A percentile compares a stretch with the other conserved stretches of the same genome.
Evolutionary conservation across 1,284 basidiomycete genomes (phyloP).

Genomic region (Ganoderma meredithae): DNA sequence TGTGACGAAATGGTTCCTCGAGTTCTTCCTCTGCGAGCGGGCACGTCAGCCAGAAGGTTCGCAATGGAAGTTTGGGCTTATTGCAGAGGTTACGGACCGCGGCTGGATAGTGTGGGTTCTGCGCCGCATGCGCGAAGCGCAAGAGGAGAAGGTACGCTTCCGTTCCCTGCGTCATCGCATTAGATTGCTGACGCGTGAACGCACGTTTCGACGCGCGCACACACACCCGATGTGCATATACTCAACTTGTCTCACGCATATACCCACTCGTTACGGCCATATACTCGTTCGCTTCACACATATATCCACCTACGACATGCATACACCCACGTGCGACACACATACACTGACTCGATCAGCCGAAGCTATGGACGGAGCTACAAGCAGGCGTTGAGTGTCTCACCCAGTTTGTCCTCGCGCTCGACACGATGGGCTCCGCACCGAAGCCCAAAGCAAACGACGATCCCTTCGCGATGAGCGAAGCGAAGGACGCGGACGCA

Average conservation of each 20-base stretch:
- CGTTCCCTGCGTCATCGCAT: no score
- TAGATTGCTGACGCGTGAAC: not conserved
- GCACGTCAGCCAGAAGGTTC: conserved; percentile 49
- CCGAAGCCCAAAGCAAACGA: conserved; percentile 26
- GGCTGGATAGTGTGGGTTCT: conserved; percentile 90
- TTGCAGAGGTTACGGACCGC: conserved; percentile 87
- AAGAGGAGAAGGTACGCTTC: conserved; percentile 83
- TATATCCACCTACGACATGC: not conserved
- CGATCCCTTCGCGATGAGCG: conserved; percentile 15
- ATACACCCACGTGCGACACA: conserved; percentile 43
- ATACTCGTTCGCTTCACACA: not conserved
- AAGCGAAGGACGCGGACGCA: conserved; percentile 22
- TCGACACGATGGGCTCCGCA: conserved; percentile 66
- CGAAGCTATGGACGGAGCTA: conserved; percentile 91
- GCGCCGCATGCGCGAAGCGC: conserved; percentile 84
- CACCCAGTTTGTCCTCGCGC: conserved; percentile 85
- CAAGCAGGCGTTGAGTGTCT: conserved; percentile 95
- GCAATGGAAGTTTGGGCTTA: conserved; percentile 74
- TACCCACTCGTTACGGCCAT: not conserved
- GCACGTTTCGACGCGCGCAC: not conserved
- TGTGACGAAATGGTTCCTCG: conserved; percentile 88
- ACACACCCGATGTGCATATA: not conserved
- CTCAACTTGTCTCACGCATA: not conserved
- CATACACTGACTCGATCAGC: conserved; percentile 52
- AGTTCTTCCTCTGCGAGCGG: conserved; percentile 80